phyloP scores from a whole-genome alignment of 140 eudicot genomes.

The Erigeron philadelphicus region DNA sequence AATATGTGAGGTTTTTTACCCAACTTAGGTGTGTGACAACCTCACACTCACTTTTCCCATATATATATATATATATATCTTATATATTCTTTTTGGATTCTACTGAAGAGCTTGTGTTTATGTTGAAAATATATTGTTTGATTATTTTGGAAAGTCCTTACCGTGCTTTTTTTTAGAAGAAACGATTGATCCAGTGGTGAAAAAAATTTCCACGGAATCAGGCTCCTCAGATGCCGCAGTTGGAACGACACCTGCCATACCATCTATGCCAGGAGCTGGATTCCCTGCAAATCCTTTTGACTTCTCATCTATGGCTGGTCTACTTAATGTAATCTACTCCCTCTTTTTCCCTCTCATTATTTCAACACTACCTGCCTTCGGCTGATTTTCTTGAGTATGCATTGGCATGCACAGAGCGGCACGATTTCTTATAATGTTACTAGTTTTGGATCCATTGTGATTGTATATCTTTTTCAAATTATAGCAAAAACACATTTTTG shows the following conservation, averaged over 20 bases:
- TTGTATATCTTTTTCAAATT: too few species aligned
- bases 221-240: constrained; percentile 34
- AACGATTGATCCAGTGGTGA: constrained; percentile 29
- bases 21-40: too few species aligned
- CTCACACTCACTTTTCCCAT: too few species aligned
- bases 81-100: too few species aligned
- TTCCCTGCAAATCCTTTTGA: constrained; percentile 69
- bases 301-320: constrained; percentile 79
- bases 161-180: constrained; percentile 31
- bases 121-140: background rate
- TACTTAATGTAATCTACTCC: constrained; percentile 52
- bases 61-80: too few species aligned
- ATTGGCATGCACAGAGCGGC: background rate
- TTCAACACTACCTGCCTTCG: too few species aligned
- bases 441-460: background rate
- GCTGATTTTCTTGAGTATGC: too few species aligned
- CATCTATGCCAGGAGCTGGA: constrained; percentile 42
- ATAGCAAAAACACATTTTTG: too few species aligned
- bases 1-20: too few species aligned
- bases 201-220: constrained; percentile 36
- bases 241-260: constrained; percentile 28
- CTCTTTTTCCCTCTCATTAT: background rate
- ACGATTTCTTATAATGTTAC: background rate
- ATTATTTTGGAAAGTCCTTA: background rate
- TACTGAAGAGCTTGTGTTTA: too few species aligned